Evolutionary conservation across 2,329 filamentous ascomycete species (phyloP), one percentile per base, ranked within the genome.

Genomic region (Fusarium sp.): DNA sequence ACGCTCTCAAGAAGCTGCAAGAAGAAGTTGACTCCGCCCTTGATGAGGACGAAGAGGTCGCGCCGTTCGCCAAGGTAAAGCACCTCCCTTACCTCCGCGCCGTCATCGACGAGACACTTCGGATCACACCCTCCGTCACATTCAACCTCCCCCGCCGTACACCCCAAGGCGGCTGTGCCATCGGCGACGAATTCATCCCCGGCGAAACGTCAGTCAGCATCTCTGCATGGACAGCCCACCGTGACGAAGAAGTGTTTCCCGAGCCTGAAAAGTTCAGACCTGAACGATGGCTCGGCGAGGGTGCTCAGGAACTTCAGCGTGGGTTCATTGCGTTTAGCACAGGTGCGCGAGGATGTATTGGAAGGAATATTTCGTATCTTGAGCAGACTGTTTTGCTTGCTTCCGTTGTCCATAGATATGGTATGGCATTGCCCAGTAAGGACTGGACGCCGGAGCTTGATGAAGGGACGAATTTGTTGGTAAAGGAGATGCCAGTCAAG

Each of bases 61-160:
- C 85, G 0, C 81, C 86, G 0, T 88, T 87, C 70, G 86, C 87
- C 20, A 87, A 86, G 64, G 81, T 89, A 57, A 85, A 86, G 71
- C 81, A 88, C 57, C 80, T 89, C 0, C 86, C 87, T 0, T 89
- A 88, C 75, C 85, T 90, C 13, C 84, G 85, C 18, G 87, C 86
- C 6, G 88, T 85, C 69, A 79, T 89, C 18, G 87, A 89, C 72
- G 88, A 89, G 70, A 81, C 80, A 0, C 70, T 85, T 16, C 80
- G 84, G 10, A 58, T 58, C 6, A 58, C 54, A 3, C 54, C 54
- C 3, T 58, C 54, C 0, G 54, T 58, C 33, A 58, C 54, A 13
- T 58, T 58, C 54, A 58, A 58, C 16, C 74, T 73, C 62, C 79
- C 52, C 61, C 79, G 58, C 42, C 79, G 31, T 69, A 82, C 42